Evolutionary conservation across 1,284 basidiomycete species (phyloP).

Genomic region (Pyrrhoderma lamaoense): DNA sequence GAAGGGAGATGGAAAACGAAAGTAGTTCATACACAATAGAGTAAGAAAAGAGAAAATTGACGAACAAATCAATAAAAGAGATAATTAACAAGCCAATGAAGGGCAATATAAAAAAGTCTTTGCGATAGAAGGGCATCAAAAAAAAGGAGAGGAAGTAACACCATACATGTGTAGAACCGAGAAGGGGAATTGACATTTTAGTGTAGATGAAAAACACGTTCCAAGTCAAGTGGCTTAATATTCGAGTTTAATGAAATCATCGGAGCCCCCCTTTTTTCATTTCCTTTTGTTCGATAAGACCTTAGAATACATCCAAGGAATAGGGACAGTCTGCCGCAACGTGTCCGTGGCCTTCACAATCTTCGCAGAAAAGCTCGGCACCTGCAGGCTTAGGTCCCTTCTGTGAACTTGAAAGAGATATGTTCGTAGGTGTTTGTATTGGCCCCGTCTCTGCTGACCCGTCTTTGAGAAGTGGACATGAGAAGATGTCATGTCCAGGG

Average conservation of each 20-base stretch:
- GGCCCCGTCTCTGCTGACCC: slow-evolving; percentile 21
- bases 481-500: slow-evolving; percentile 77
- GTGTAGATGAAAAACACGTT: neutral
- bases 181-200: neutral
- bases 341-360: slow-evolving; percentile 72
- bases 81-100: too few species aligned
- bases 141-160: too few species aligned
- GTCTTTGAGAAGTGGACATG: slow-evolving; percentile 56
- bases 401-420: neutral
- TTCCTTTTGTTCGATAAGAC: too few species aligned
- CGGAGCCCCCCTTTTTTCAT: too few species aligned
- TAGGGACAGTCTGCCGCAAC: slow-evolving; percentile 65
- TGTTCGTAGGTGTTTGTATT: neutral
- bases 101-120: too few species aligned
- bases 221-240: neutral
- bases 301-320: slow-evolving; percentile 70
- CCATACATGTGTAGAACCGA: too few species aligned
- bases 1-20: too few species aligned
- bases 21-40: too few species aligned
- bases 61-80: too few species aligned
- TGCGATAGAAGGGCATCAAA: too few species aligned
- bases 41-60: too few species aligned
- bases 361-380: slow-evolving; percentile 55
- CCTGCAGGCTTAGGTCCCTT: slow-evolving; percentile 16
- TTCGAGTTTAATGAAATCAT: too few species aligned